Evolutionary conservation across 2,329 filamentous ascomycete species (phyloP), one percentile per base, ranked within the genome.

Genomic region (Aspergillus udagawae): DNA sequence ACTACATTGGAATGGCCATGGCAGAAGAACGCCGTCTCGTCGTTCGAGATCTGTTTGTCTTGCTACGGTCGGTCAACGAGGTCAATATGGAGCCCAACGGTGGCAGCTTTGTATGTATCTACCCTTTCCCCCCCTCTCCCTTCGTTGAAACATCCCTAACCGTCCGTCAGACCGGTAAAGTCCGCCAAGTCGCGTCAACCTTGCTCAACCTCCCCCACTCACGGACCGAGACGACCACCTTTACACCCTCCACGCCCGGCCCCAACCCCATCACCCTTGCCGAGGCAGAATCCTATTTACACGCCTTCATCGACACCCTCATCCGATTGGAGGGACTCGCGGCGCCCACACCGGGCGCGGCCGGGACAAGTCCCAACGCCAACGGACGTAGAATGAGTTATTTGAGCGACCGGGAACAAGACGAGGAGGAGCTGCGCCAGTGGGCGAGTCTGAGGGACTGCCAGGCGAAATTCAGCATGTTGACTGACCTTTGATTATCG

Each of bases 401-500:
- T 57, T 35, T 71, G 2, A 73, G 69, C 44, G 67, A 73, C 48
- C 65, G 80, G 21, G 80, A 89, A 61, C 84, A 87, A 42, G 90
- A 94, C 64, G 89, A 93, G 66, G 83, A 88, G 53, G 90, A 94
- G 72, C 73, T 94, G 63, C 80, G 84, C 21, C 82, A 85, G 57
- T 96, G 91, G 91, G 88, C 89, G 0, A 90, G 89, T 69, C 74
- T 96, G 62, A 82, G 89, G 57, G 88, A 93, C 53, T 89, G 90
- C 63, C 91, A 95, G 73, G 74, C 87, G 60, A 85, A 86, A 56
- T 90, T 92, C 68, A 87, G 85, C 23, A 28, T 70, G 29, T 50
- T 73, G 27, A 68, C 66, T 27, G 67, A 73, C 42, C 35, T 73
- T 48, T 73, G 63, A 63, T 12, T 7, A 1, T 25, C 7, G n/a